These are phyloP conservation scores for Setomelanomma holmii DNA, from an alignment of 2,329 filamentous ascomycete genomes.

Conservation along the genomic window DNA sequence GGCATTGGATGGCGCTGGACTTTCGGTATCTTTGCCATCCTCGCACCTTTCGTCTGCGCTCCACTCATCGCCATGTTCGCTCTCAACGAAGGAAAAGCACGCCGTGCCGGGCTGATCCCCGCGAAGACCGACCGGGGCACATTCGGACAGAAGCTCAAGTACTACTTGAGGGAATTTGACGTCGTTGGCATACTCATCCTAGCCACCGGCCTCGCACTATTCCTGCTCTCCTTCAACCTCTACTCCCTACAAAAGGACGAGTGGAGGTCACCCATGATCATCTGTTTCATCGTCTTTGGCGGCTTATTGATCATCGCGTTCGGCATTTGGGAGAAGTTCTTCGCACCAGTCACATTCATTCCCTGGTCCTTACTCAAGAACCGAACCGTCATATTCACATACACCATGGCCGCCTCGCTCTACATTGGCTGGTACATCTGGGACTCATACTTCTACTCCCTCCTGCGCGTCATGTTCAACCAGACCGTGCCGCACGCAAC, in stretches of 20 bases:
- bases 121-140: slow-evolving; percentile 57
- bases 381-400: slow-evolving; percentile 62
- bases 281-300: slow-evolving; percentile 52
- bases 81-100: slow-evolving; percentile 67
- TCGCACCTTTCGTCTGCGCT: slow-evolving; percentile 66
- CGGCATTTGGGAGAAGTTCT: slow-evolving; percentile 50
- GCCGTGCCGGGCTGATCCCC: slow-evolving; percentile 60
- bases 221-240: slow-evolving; percentile 73
- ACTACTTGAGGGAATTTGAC: slow-evolving; percentile 71
- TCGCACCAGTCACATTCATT: slow-evolving; percentile 52
- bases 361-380: slow-evolving; percentile 58
- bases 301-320: slow-evolving; percentile 47
- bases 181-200: slow-evolving; percentile 67
- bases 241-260: slow-evolving; percentile 38
- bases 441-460: slow-evolving; percentile 53
- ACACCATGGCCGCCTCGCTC: slow-evolving; percentile 53
- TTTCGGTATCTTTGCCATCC: slow-evolving; percentile 71
- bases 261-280: slow-evolving; percentile 50
- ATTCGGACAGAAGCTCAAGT: slow-evolving; percentile 53
- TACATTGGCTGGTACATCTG: slow-evolving; percentile 48
- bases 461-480: slow-evolving; percentile 50
- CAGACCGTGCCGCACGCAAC: slow-evolving; percentile 42
- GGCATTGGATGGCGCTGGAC: slow-evolving; percentile 69
- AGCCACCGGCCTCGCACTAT: slow-evolving; percentile 66
- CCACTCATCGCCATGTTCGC: slow-evolving; percentile 67